Evolutionary conservation across 2,329 filamentous ascomycete species (phyloP), one percentile per base, ranked within the genome.

Genomic region (Emergomyces africanus): DNA sequence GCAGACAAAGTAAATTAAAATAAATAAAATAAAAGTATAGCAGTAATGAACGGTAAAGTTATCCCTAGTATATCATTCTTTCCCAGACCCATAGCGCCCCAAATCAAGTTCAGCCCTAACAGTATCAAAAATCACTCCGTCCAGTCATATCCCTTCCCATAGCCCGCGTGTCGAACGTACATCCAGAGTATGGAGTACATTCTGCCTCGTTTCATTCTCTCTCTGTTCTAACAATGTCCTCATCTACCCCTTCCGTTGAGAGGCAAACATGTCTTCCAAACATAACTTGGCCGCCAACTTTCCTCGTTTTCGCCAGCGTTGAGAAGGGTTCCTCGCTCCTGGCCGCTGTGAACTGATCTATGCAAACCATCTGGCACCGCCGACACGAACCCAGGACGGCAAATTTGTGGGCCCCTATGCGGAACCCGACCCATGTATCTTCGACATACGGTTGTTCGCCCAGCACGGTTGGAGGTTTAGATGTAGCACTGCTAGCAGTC

Each of bases 321-420:
- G 88, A 82, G 68, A 94, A 95, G 0, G 94, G 94, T 71, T 97
- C 94, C 63, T 90, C 84, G 63, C 85, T 83, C 70, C 84, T 88
- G 63, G 84, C 79, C 0, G 85, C 90, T 14, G 87, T 96, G 53
- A 84, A 78, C 71, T 96, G 94, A 68, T 99, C 86, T 51, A 97
- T 83, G 69, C 92, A 96, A 10, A 99, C 87, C 91, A 99, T 97
- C 71, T 96, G 90, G 66, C 94, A 99, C 61, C 94, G 79, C 61
- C 90, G 83, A 68, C 94, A 99, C 2, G 88, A 83, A 0, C 91
- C 92, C 4, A 97, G 75, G 67, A 95, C 83, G 62, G 87, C 67
- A 25, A 78, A 71, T 0, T 58, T 65, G 30, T 71, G 46, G 20
- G 69, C 60, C 1, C 87, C 88, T 60, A 96, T 87, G 9, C 74